A percentile compares a stretch with the other conserved stretches of the same genome.
These are phyloP conservation scores for Linum tenue DNA, from an alignment of 345 rosid genomes.

Conservation along the genomic window DNA sequence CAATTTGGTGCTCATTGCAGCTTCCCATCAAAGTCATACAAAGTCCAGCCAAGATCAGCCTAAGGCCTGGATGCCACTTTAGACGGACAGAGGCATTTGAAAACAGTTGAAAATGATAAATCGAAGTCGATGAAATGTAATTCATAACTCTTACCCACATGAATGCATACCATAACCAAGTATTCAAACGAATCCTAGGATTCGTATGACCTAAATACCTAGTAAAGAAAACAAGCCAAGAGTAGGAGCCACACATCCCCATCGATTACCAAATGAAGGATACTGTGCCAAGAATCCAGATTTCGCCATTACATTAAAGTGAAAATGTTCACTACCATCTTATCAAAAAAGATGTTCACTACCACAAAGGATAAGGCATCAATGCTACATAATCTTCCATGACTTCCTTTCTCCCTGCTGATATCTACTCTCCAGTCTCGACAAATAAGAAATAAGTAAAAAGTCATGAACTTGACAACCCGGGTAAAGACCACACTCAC, in stretches of 20 bases:
- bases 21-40: too few relatives aligned
- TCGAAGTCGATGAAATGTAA: not conserved
- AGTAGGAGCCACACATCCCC: not conserved
- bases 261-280: not conserved
- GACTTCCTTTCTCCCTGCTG: too few relatives aligned
- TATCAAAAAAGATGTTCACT: not conserved
- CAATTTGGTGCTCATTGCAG: too few relatives aligned
- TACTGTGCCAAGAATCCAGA: not conserved
- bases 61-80: not conserved
- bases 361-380: not conserved
- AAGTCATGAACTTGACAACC: too few relatives aligned
- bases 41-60: too few relatives aligned
- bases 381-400: not conserved
- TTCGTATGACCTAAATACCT: not conserved
- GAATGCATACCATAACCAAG: not conserved
- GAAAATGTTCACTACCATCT: not conserved
- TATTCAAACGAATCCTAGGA: not conserved
- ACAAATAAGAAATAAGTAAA: too few relatives aligned
- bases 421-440: too few relatives aligned
- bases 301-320: not conserved
- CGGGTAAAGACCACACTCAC: too few relatives aligned
- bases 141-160: not conserved
- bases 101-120: not conserved
- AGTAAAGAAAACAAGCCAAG: not conserved
- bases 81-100: not conserved